Percentiles rank a stretch among this genome's conserved stretches.
Conservation (phyloP, 179 eudicot species). For the Nepenthes alata region DNA sequence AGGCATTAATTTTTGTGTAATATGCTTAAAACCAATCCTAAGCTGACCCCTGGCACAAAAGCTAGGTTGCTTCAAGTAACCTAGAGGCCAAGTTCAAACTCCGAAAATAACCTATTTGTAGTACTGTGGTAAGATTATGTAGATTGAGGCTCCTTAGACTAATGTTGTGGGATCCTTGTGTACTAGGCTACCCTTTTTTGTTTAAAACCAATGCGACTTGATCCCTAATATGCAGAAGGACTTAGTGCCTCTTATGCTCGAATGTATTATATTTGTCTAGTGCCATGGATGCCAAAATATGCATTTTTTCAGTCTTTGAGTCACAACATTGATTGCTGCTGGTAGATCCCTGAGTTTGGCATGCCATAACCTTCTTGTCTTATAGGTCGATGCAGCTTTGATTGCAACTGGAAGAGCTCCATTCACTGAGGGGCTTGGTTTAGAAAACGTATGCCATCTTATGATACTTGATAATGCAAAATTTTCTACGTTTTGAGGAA, state of each 20-base stretch:
- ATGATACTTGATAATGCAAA: not conserved
- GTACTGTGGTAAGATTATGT: not conserved
- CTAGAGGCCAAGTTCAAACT: too few species aligned
- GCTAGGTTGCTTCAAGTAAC: too few species aligned
- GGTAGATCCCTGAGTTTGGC: slow-evolving; percentile 4
- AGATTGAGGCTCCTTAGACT: not conserved
- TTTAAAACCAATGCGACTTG: too few species aligned
- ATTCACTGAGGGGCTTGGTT: slow-evolving; percentile 82
- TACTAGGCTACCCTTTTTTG: not conserved
- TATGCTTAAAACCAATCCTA: too few species aligned
- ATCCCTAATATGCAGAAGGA: too few species aligned
- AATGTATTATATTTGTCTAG: too few species aligned
- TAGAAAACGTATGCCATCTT: slow-evolving; percentile 64
- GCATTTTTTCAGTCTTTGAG: too few species aligned
- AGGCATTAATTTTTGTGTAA: too few species aligned
- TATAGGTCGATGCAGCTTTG: slow-evolving; percentile 95
- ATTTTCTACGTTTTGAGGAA: not conserved
- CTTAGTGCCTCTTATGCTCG: too few species aligned
- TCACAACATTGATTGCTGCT: not conserved
- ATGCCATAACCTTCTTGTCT: not conserved
- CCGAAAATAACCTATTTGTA: too few species aligned
- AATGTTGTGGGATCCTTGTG: not conserved
- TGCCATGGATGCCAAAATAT: too few species aligned
- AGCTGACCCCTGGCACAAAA: too few species aligned
- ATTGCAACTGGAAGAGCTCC: slow-evolving; percentile 99